phyloP scores from a whole-genome alignment of 352 stramenopile species.

The Salisapilia sapeloensis region DNA sequence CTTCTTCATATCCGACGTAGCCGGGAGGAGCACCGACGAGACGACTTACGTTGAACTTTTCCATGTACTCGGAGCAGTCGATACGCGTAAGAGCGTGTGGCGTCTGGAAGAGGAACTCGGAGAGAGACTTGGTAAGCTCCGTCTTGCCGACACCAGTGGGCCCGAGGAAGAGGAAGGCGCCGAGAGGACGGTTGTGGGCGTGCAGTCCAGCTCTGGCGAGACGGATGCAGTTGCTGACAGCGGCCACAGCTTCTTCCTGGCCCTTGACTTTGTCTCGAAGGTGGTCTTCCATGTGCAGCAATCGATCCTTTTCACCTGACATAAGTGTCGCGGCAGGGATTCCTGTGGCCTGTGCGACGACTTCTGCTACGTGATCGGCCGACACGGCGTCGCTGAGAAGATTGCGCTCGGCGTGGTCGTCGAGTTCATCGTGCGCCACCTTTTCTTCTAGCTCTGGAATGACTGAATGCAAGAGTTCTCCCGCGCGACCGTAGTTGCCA shows the following conservation, averaged over 20 bases:
- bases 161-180: conserved; percentile 91
- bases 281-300: conserved; percentile 88
- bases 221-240: conserved; percentile 83
- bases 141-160: conserved; percentile 91
- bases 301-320: conserved; percentile 88
- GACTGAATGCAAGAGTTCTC: conserved; percentile 65
- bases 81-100: conserved; percentile 90
- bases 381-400: conserved; percentile 84
- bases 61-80: conserved; percentile 97
- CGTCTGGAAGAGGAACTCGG: conserved; percentile 91
- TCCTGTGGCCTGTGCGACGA: conserved; percentile 84
- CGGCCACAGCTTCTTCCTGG: conserved; percentile 81
- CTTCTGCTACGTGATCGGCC: conserved; percentile 86
- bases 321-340: conserved; percentile 91
- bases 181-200: conserved; percentile 90
- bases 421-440: conserved; percentile 36
- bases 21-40: conserved; percentile 86
- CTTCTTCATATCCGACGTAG: conserved; percentile 91
- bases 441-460: conserved; percentile 56
- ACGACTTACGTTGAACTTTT: conserved; percentile 88
- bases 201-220: conserved; percentile 89
- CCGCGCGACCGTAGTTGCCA: conserved; percentile 59
- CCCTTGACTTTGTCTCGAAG: conserved; percentile 86
- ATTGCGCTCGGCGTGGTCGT: conserved; percentile 11
- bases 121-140: conserved; percentile 92